Evolutionary conservation across 768 basidiomycete species (phyloP), one percentile per base, ranked within the genome.

Genomic region (Trametes maxima): DNA sequence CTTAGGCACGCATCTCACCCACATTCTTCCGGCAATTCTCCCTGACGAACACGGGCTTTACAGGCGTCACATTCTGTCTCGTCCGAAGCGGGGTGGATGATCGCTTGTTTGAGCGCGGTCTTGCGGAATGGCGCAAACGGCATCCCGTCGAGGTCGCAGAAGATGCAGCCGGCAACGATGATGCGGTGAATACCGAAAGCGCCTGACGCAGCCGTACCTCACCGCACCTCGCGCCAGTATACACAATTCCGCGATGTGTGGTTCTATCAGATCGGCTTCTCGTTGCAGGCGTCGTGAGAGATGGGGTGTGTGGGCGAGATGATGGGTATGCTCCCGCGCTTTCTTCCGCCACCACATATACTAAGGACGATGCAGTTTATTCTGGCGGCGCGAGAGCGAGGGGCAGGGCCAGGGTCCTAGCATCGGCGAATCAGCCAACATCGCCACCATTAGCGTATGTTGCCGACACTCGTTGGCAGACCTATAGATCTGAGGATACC

Each of bases 51-150:
- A 25, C 42, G 45, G 12, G 1, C 28, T n/a, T 1, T 10, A 22
- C 64, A 86, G 92, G 94, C 2, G 92, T 95, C 2, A 93, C 90
- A 0, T 94, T 96, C 74, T 77, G 83, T 56, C 82, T 89, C n/a
- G 89, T 92, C 5, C 73, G 76, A 2, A 72, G 78, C 21, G 93
- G 93, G 0, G 66, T 92, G 28, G 80, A 85, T 65, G 74, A 79
- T 49, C 72, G 77, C n/a, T 74, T 78, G 5, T 93, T 92, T 68
- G 85, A 89, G 65, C 74, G 80, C n/a, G 94, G 94, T 0, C 72
- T 96, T 33, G 74, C 67, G 19, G 76, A 82, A 54, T 97, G 94
- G 94, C 77, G 89, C 63, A 82, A 72, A 55, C 75, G 79, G 52
- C 77, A 77, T 62, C 70, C 74, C 14, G 67, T 65, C 1, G 68